Conservation (phyloP, 495 filamentous ascomycete species). For the Viridothelium virens region DNA sequence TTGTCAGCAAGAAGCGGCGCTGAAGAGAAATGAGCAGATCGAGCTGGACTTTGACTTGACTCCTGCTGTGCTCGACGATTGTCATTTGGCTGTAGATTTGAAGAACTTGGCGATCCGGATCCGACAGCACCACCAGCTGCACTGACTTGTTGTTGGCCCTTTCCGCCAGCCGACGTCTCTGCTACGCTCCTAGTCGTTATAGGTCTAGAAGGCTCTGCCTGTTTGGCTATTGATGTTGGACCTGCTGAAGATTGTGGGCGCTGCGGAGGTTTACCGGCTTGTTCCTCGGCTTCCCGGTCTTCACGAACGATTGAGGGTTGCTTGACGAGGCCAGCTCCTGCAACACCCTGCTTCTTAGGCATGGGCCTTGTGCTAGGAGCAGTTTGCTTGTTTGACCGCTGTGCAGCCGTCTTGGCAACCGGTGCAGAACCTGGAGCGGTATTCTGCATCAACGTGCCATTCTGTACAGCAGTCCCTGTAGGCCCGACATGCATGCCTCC, state of each 20-base stretch:
- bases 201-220: slow-evolving; percentile 20
- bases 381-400: background rate
- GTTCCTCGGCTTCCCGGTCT: slow-evolving; percentile 47
- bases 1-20: slow-evolving; percentile 46
- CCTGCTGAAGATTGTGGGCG: slow-evolving; percentile 18
- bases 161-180: background rate
- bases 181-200: background rate
- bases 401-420: background rate
- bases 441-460: background rate
- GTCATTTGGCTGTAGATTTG: background rate
- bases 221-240: slow-evolving; percentile 12
- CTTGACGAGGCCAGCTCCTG: slow-evolving; percentile 33
- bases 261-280: slow-evolving; percentile 14
- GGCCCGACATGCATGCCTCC: slow-evolving; percentile 34
- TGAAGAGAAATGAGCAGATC: slow-evolving; percentile 67
- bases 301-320: slow-evolving; percentile 58
- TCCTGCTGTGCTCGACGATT: background rate
- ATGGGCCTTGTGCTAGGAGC: background rate
- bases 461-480: slow-evolving; percentile 34
- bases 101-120: background rate
- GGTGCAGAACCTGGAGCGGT: background rate
- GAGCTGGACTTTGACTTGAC: slow-evolving; percentile 45
- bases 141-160: background rate
- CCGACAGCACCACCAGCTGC: background rate
- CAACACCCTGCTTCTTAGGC: background rate